A percentile compares a stretch with the other conserved stretches of the same genome.
Conservation (phyloP, 495 filamentous ascomycete species). For the Choiromyces venosus region DNA sequence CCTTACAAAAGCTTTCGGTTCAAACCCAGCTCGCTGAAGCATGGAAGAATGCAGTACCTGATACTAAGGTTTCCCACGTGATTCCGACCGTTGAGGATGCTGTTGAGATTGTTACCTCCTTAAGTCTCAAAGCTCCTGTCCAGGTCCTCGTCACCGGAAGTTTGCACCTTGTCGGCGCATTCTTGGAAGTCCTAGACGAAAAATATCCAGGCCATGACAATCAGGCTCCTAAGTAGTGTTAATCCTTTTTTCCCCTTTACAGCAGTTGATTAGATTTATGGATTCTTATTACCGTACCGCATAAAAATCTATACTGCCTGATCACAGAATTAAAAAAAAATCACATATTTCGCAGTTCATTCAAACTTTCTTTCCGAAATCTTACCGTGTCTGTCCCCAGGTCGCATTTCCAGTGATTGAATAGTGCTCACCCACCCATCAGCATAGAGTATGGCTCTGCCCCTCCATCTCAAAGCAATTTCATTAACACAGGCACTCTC, state of each 20-base stretch:
- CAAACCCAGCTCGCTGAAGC: conserved; percentile 68
- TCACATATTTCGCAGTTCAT: not conserved
- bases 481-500: not conserved
- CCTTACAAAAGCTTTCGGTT: conserved; percentile 62
- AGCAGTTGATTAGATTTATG: not conserved
- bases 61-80: conserved; percentile 53
- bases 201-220: not conserved
- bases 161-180: conserved; percentile 78
- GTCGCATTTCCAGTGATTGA: not conserved
- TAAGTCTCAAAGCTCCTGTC: conserved; percentile 14
- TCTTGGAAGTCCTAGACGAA: conserved; percentile 66
- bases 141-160: conserved; percentile 69
- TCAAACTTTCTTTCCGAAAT: not conserved
- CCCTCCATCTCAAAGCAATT: not conserved
- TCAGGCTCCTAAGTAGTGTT: not conserved
- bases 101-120: conserved; percentile 53
- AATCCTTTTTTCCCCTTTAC: not conserved
- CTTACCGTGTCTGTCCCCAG: not conserved
- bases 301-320: not conserved
- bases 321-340: not conserved
- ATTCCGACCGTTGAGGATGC: conserved; percentile 80
- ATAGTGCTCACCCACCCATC: not conserved
- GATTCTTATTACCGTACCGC: not conserved
- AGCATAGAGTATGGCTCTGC: not conserved
- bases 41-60: conserved; percentile 59